Conservation (phyloP, 306 rosid genomes). For the Hippophae tibetana region DNA sequence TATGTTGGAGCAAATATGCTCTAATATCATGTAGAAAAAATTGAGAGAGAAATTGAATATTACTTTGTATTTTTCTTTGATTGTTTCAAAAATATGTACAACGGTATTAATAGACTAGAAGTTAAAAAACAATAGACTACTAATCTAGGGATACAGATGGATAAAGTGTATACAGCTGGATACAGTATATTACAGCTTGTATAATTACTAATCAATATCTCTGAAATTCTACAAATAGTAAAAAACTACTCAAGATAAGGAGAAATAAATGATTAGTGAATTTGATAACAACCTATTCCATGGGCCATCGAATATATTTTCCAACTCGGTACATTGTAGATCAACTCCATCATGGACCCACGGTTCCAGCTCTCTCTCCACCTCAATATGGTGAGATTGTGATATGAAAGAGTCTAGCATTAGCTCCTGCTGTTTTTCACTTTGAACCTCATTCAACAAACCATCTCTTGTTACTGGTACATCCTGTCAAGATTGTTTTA, state of each 20-base stretch:
- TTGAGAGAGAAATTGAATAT: too few species aligned
- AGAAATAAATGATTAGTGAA: slow-evolving; percentile 24
- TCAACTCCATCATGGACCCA: slow-evolving; percentile 89
- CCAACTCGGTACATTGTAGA: slow-evolving; percentile 77
- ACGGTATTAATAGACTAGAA: too few species aligned
- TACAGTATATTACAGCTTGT: too few species aligned
- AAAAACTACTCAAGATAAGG: neutral
- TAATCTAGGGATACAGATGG: too few species aligned
- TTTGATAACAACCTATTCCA: slow-evolving; percentile 65
- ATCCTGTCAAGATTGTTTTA: slow-evolving; percentile 44
- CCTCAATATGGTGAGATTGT: slow-evolving; percentile 56
- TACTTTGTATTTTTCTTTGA: too few species aligned
- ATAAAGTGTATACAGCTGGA: too few species aligned
- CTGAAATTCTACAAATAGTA: too few species aligned
- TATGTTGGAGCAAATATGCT: too few species aligned
- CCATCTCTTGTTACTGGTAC: slow-evolving; percentile 55
- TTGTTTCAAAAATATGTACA: too few species aligned
- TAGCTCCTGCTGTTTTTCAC: slow-evolving; percentile 53
- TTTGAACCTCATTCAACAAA: slow-evolving; percentile 39
- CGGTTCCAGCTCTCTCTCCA: slow-evolving; percentile 72
- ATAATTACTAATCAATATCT: too few species aligned
- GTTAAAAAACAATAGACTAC: too few species aligned
- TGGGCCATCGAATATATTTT: slow-evolving; percentile 58
- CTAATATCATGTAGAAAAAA: too few species aligned
- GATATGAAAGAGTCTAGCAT: slow-evolving; percentile 83